These are phyloP conservation scores for Acer saccharum DNA, from an alignment of 345 rosid species.

Conservation along the genomic window DNA sequence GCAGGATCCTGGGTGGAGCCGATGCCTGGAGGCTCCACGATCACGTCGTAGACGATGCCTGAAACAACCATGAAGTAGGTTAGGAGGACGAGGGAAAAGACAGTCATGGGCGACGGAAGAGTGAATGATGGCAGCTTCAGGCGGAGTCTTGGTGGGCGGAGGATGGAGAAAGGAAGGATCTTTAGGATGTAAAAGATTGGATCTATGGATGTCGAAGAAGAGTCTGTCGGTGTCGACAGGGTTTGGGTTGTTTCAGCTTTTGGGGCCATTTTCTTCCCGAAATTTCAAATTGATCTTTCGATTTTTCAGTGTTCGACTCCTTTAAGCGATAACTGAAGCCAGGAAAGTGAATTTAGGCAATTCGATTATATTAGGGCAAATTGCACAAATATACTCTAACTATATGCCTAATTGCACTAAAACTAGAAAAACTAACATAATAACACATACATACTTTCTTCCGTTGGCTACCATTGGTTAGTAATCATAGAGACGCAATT, in stretches of 20 bases:
- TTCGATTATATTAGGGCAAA: too few relatives aligned
- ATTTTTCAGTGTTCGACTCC: too few relatives aligned
- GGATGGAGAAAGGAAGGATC: conserved; percentile 65
- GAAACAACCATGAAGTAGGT: conserved; percentile 96
- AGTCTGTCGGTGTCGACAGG: conserved; percentile 13
- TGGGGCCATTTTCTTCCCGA: conserved; percentile 29
- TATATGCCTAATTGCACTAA: too few relatives aligned
- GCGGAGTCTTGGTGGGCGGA: conserved; percentile 89
- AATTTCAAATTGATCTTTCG: too few relatives aligned
- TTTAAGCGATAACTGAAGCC: too few relatives aligned
- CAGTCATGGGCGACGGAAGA: conserved; percentile 90
- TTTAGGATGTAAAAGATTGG: conserved; percentile 70
- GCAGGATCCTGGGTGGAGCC: conserved; percentile 87
- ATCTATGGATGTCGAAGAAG: conserved; percentile 47
- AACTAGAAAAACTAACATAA: too few relatives aligned
- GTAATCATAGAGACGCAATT: too few relatives aligned
- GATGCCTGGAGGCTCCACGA: conserved; percentile 97
- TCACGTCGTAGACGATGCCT: conserved; percentile 90
- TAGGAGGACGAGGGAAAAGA: conserved; percentile 76
- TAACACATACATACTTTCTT: too few relatives aligned
- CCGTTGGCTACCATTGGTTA: too few relatives aligned
- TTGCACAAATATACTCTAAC: too few relatives aligned
- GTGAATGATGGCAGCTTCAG: conserved; percentile 80
- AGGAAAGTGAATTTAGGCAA: too few relatives aligned
- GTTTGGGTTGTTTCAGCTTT: conserved; percentile 19